These are phyloP conservation scores for Lentinula novae-zelandiae DNA, from an alignment of 1,284 basidiomycete species.

Conservation along the genomic window DNA sequence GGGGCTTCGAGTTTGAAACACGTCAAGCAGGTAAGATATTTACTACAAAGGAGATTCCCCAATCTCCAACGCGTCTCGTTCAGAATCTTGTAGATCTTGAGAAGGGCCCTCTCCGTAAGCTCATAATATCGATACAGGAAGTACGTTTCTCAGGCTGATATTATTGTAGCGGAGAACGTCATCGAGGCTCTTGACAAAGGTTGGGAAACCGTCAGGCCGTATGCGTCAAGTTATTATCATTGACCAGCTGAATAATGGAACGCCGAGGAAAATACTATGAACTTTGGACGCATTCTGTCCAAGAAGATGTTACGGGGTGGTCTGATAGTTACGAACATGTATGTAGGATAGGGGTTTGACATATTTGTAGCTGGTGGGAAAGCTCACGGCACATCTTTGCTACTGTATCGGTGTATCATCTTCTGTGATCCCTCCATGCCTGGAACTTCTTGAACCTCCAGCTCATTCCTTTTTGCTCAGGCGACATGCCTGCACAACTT, in stretches of 20 bases:
- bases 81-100: slow-evolving; percentile 54
- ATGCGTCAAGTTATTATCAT: slow-evolving; percentile 30
- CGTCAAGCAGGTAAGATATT: slow-evolving; percentile 37
- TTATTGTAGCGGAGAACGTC: slow-evolving; percentile 30
- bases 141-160: neutral
- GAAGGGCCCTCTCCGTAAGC: slow-evolving; percentile 54
- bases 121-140: neutral
- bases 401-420: neutral
- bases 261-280: no score
- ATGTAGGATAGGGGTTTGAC: no score
- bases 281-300: no score
- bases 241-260: neutral
- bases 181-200: slow-evolving; percentile 36
- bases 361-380: neutral
- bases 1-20: slow-evolving; percentile 48
- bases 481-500: slow-evolving; percentile 9
- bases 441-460: neutral
- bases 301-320: no score
- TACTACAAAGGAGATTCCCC: neutral
- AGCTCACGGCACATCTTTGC: neutral
- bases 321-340: no score
- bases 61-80: neutral
- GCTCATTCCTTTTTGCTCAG: neutral
- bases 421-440: neutral
- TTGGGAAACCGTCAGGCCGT: slow-evolving; percentile 31